Base-by-base conservation (phyloP, 768 basidiomycete genomes). In the Sutorius australiensis region DNA sequence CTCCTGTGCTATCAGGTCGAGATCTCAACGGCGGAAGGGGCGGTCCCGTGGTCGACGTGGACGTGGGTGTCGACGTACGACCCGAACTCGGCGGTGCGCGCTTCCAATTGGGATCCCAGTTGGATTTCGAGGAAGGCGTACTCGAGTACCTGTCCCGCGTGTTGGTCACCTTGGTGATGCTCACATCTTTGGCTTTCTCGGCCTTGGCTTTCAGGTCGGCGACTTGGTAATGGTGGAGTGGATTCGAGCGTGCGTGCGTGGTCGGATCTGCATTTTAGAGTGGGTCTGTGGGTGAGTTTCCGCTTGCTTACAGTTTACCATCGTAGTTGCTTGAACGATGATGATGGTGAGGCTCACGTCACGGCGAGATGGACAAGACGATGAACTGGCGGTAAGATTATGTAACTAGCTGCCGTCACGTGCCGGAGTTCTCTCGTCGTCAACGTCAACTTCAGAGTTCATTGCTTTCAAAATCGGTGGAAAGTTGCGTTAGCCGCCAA, bases 171-270 rank as follows among this genome's bases (percentile, higher is more conserved):
- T 77, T 82, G 53, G 74, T 72, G 14, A 81, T 75, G 16, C 79
- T 69, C 2, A 75, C 74, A 63, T 81, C 80, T 51, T 84, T 84
- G n/a, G 76, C 83, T 51, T 80, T 82, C 19, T 68, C 66, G 10
- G 87, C 87, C 59, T 80, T 82, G 37, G 79, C 79, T 65, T 85
- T 86, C 46, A 88, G 67, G 41, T 87, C 86, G 50, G 83, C 80
- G 52, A 86, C 83, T 84, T 37, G 34, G 34, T 36, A 36, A 36
- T 54, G 37, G 14, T 33, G 36, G 11, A 11, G 44, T 21, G 37
- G 43, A 32, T 24, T 24, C 24, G 24, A 24, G 4, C 24, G 37
- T 43, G 34, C 19, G 44, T 54, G 50, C 48, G 51, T 24, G 24
- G 24, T 24, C 33, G 33, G 52, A 41, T 21, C 31, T 44, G 44